Percentiles rank a stretch among this genome's conserved stretches.
Evolutionary conservation across 2,329 filamentous ascomycete species (phyloP).

Genomic region (Diaporthe amygdali): DNA sequence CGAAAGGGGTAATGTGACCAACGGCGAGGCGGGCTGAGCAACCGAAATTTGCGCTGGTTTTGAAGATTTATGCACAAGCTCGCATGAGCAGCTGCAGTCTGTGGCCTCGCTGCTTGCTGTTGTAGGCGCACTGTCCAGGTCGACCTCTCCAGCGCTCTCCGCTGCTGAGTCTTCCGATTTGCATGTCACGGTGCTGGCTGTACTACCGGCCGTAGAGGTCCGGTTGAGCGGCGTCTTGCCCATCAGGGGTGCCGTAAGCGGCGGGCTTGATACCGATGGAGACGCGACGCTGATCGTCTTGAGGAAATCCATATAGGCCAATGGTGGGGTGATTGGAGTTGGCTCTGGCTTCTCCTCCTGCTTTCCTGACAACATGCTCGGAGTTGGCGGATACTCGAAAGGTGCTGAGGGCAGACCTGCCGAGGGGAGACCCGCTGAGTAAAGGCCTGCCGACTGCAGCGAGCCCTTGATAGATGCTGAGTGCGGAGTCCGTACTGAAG

Average conservation of each 20-base stretch:
- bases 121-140: constrained; percentile 53
- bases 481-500: constrained; percentile 72
- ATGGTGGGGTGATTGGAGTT: constrained; percentile 90
- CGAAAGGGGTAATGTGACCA: constrained; percentile 58
- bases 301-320: constrained; percentile 91
- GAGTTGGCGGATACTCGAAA: constrained; percentile 24
- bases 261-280: constrained; percentile 59
- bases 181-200: constrained; percentile 47
- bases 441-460: constrained; percentile 41
- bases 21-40: constrained; percentile 19
- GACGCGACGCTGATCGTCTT: constrained; percentile 80
- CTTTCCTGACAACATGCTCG: constrained; percentile 48
- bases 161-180: constrained; percentile 43
- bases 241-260: constrained; percentile 34
- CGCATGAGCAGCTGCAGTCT: constrained; percentile 63
- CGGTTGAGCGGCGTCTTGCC: constrained; percentile 35
- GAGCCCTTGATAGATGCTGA: constrained; percentile 49
- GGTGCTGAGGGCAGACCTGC: constrained; percentile 34
- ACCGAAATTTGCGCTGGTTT: constrained; percentile 34
- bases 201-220: constrained; percentile 28
- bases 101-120: constrained; percentile 62
- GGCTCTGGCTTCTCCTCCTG: constrained; percentile 67
- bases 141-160: constrained; percentile 28
- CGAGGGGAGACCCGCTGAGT: constrained; percentile 45
- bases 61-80: constrained; percentile 56